A percentile compares a stretch with the other conserved stretches of the same genome.
Conservation (phyloP, 2,329 filamentous ascomycete genomes). For the Aureobasidium sp. region DNA sequence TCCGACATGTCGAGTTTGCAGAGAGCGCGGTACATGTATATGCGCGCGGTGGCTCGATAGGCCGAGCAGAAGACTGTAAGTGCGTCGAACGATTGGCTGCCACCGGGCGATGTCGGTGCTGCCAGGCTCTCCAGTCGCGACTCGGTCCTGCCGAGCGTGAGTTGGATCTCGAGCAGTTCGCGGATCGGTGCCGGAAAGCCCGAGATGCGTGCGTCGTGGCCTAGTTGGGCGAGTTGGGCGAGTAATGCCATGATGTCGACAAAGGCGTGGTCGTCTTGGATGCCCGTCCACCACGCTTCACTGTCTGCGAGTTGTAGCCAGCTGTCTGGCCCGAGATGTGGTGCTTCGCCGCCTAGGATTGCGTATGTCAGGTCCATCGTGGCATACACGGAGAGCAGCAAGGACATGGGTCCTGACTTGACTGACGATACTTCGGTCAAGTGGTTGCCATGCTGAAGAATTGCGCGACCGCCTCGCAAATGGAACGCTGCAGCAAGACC, state of each 20-base stretch:
- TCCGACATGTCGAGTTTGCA: conserved; percentile 2
- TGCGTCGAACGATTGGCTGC: neutral
- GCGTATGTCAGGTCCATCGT: conserved; percentile 4
- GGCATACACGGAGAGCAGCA: neutral
- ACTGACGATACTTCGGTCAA: neutral
- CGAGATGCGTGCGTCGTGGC: neutral
- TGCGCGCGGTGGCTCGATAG: neutral
- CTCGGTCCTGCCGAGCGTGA: neutral
- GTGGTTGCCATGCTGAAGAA: conserved; percentile 2
- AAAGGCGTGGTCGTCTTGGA: neutral
- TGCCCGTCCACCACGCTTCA: conserved; percentile 4
- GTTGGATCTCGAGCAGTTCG: neutral
- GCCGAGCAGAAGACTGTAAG: conserved; percentile 1
- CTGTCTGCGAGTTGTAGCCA: conserved; percentile 2
- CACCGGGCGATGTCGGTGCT: neutral
- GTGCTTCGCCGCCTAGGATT: neutral
- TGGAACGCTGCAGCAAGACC: neutral
- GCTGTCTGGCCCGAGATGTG: neutral
- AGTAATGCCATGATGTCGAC: conserved; percentile 5
- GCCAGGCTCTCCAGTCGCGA: neutral
- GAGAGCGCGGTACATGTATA: conserved; percentile 2
- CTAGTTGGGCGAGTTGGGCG: conserved; percentile 3
- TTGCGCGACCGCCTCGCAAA: neutral
- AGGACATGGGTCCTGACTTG: neutral
- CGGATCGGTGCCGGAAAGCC: neutral